Conservation (phyloP, 805 yeast species). For the Candida namnaoensis region DNA sequence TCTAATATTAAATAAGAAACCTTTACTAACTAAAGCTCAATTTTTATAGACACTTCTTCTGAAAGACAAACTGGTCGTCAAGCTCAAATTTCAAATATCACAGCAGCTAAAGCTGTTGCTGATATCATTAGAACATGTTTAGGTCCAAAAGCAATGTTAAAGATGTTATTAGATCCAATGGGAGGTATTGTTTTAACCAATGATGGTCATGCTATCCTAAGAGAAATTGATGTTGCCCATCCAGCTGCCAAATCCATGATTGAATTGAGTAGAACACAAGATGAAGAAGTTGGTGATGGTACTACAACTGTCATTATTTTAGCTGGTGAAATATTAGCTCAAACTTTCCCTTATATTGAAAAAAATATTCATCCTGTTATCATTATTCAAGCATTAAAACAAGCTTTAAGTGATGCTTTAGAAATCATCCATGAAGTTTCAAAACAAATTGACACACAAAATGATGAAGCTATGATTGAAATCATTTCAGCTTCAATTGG, state of each 20-base stretch:
- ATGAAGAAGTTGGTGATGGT: slow-evolving; percentile 98
- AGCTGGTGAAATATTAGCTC: slow-evolving; percentile 96
- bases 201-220: slow-evolving; percentile 96
- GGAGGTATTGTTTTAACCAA: slow-evolving; percentile 95
- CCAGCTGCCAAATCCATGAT: slow-evolving; percentile 99
- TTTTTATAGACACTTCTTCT: slow-evolving; percentile 53
- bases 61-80: slow-evolving; percentile 95
- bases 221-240: slow-evolving; percentile 96
- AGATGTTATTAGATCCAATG: slow-evolving; percentile 91
- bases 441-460: slow-evolving; percentile 70
- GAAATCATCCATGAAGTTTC: slow-evolving; percentile 80
- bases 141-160: slow-evolving; percentile 98
- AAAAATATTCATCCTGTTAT: slow-evolving; percentile 96
- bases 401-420: slow-evolving; percentile 84
- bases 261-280: slow-evolving; percentile 93
- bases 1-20: background rate
- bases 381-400: slow-evolving; percentile 87
- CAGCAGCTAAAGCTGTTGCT: slow-evolving; percentile 99
- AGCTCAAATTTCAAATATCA: slow-evolving; percentile 93
- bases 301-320: slow-evolving; percentile 94
- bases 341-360: slow-evolving; percentile 88
- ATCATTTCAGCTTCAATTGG: slow-evolving; percentile 90
- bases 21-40: background rate
- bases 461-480: slow-evolving; percentile 81
- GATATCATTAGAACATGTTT: slow-evolving; percentile 96